Evolutionary conservation across 2,329 filamentous ascomycete species (phyloP).

Genomic region (Colletotrichum nymphaeae): DNA sequence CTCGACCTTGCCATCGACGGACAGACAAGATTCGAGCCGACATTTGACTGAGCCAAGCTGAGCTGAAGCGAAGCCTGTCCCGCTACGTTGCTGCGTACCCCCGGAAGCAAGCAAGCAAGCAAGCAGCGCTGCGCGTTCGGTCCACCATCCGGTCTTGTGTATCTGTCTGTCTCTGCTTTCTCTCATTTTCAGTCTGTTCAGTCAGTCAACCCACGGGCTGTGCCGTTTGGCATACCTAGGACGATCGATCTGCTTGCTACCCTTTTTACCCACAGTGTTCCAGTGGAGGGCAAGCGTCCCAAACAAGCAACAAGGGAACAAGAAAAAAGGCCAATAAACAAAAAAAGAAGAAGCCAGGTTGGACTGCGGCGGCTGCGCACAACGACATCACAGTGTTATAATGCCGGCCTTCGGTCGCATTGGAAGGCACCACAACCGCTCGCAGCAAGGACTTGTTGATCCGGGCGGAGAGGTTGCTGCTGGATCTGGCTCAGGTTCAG

Average conservation of each 20-base stretch:
- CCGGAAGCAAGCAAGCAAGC: slow-evolving; percentile 12
- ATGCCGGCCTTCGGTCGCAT: slow-evolving; percentile 68
- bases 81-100: neutral
- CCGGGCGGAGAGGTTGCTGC: slow-evolving; percentile 46
- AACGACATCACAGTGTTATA: slow-evolving; percentile 39
- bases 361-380: slow-evolving; percentile 27
- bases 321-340: neutral
- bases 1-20: slow-evolving; percentile 5
- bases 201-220: slow-evolving; percentile 22
- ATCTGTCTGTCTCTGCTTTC: slow-evolving; percentile 8
- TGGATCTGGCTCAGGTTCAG: too few relatives aligned
- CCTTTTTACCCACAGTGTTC: neutral
- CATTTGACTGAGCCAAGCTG: neutral
- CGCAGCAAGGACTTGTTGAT: slow-evolving; percentile 66
- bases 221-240: slow-evolving; percentile 11
- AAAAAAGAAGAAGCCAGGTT: neutral
- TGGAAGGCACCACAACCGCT: slow-evolving; percentile 67
- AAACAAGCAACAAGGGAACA: neutral
- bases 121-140: slow-evolving; percentile 16
- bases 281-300: neutral
- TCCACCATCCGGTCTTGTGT: slow-evolving; percentile 19
- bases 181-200: slow-evolving; percentile 23
- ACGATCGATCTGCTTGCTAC: neutral
- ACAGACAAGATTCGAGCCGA: slow-evolving; percentile 8
- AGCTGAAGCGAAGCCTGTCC: slow-evolving; percentile 10